Conservation (phyloP, 768 basidiomycete species). For the Calocera viscosa region DNA sequence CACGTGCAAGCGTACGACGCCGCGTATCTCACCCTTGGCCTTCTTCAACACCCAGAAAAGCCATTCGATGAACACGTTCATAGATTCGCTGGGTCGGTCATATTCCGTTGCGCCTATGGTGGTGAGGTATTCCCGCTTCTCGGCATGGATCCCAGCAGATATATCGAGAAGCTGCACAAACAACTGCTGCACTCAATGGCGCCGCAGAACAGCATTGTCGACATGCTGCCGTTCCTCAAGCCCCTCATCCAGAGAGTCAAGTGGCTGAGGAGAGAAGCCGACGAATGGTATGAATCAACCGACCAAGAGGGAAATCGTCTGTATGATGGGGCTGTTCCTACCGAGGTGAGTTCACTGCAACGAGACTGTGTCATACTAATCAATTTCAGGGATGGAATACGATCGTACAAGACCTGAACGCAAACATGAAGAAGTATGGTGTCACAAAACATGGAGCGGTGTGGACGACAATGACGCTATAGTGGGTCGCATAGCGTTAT, state of each 20-base stretch:
- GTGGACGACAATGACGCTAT: background rate
- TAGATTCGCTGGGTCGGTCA: background rate
- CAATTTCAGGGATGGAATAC: background rate
- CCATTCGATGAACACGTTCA: background rate
- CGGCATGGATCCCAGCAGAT: background rate
- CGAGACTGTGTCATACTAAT: background rate
- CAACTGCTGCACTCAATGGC: background rate
- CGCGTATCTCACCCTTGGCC: background rate
- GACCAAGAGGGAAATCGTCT: background rate
- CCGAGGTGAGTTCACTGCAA: background rate
- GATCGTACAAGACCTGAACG: background rate
- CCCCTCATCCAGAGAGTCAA: background rate
- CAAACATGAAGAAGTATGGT: background rate
- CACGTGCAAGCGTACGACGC: background rate
- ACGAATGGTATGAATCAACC: background rate
- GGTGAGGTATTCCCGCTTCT: background rate
- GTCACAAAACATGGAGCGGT: background rate
- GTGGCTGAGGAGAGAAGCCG: background rate
- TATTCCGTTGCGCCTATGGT: background rate
- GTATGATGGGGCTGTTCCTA: background rate
- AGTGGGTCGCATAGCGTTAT: background rate
- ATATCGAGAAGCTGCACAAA: background rate
- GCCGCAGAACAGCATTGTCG: background rate
- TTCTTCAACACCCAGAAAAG: background rate
- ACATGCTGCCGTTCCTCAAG: background rate